Evolutionary conservation across 805 yeast genomes (phyloP).

Genomic region (Candida lessepsii): DNA sequence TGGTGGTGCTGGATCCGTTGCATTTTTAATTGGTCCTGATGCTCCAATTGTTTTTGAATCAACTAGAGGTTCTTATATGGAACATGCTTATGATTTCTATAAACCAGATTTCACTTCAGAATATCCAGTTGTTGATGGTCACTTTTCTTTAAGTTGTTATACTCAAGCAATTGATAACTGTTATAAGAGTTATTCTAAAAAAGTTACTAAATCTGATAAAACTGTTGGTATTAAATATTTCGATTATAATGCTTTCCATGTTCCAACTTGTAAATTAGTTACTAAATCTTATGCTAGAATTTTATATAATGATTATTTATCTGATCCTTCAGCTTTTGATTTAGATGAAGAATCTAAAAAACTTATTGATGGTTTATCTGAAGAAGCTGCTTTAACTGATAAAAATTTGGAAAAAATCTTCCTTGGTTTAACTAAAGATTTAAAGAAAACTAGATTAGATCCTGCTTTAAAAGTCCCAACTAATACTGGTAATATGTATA

Average conservation of each 20-base stretch:
- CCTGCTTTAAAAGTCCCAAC: constrained; percentile 88
- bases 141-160: constrained; percentile 90
- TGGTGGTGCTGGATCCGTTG: constrained; percentile 98
- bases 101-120: constrained; percentile 96
- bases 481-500: constrained; percentile 97
- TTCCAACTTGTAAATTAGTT: constrained; percentile 95
- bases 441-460: constrained; percentile 63
- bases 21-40: constrained; percentile 92
- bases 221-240: constrained; percentile 71
- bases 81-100: constrained; percentile 96
- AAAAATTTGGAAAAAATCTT: constrained; percentile 82
- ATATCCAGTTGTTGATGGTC: constrained; percentile 97
- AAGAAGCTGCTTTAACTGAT: constrained; percentile 78
- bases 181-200: constrained; percentile 77
- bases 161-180: constrained; percentile 89
- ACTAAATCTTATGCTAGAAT: constrained; percentile 90
- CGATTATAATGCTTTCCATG: constrained; percentile 95
- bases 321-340: constrained; percentile 60
- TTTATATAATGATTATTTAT: constrained; percentile 80
- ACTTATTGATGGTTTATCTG: constrained; percentile 53
- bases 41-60: constrained; percentile 94
- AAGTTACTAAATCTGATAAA: constrained; percentile 49
- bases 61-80: constrained; percentile 89
- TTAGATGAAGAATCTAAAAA: constrained; percentile 51
- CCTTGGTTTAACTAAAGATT: constrained; percentile 70